Evolutionary conservation across 192 early-diverging fungal genomes (phyloP).

Genomic region (Gamsiella multidivaricata): DNA sequence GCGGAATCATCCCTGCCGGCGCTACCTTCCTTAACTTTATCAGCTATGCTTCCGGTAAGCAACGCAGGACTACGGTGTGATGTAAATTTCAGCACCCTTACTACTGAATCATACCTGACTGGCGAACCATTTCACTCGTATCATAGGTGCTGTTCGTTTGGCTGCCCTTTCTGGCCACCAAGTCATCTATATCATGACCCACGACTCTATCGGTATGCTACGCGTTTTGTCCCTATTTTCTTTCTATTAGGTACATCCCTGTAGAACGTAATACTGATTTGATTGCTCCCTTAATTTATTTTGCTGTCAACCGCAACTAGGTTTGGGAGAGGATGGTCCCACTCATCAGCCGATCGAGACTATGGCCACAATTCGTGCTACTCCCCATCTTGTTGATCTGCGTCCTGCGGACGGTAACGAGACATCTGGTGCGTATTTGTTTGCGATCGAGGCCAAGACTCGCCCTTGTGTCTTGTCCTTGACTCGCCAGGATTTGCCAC

Average conservation of each 20-base stretch:
- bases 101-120: not conserved
- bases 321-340: constrained; percentile 96
- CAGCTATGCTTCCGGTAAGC: constrained; percentile 60
- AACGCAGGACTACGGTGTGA: not conserved
- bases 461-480: constrained; percentile 88
- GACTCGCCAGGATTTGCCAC: constrained; percentile 94
- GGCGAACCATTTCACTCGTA: not conserved
- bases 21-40: constrained; percentile 96
- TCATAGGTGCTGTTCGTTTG: constrained; percentile 86
- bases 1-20: constrained; percentile 86
- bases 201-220: constrained; percentile 93
- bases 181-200: constrained; percentile 97
- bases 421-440: constrained; percentile 87
- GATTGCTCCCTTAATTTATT: too few species aligned
- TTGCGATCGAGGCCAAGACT: constrained; percentile 74
- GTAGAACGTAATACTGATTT: too few species aligned
- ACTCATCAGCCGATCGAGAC: constrained; percentile 99
- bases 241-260: not conserved
- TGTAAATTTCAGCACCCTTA: too few species aligned
- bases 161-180: constrained; percentile 89
- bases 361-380: constrained; percentile 85
- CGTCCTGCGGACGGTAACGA: constrained; percentile 97
- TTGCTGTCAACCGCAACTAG: too few species aligned
- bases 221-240: not conserved
- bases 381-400: constrained; percentile 88